Evolutionary conservation across 805 yeast species (phyloP).

Genomic region (Kuraishia hungarica): DNA sequence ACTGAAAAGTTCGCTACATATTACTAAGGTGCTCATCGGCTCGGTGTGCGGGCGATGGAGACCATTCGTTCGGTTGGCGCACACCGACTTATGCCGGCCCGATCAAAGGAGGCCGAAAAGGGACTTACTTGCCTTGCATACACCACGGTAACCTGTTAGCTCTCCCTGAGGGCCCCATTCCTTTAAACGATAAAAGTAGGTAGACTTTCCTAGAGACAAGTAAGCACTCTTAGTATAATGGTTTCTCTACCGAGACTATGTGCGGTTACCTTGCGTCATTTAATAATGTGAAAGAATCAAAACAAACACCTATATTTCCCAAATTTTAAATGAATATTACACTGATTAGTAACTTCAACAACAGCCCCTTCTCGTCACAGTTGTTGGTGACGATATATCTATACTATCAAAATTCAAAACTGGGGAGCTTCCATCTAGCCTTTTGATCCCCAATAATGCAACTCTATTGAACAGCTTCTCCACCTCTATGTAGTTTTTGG

Average conservation of each 20-base stretch:
- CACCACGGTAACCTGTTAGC: no score
- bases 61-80: not conserved
- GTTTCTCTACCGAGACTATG: no score
- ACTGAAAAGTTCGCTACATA: not conserved
- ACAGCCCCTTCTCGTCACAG: not conserved
- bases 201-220: no score
- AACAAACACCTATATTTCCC: not conserved
- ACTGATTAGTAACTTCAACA: not conserved
- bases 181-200: no score
- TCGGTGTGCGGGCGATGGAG: not conserved
- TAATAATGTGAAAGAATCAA: no score
- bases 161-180: no score
- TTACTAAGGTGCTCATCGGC: not conserved
- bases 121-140: no score
- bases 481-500: slow-evolving; percentile 17
- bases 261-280: no score
- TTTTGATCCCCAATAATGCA: slow-evolving; percentile 15
- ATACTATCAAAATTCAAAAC: slow-evolving; percentile 15
- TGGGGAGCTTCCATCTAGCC: slow-evolving; percentile 9
- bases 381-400: slow-evolving; percentile 10
- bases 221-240: no score
- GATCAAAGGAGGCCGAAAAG: not conserved
- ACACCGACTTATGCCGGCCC: not conserved
- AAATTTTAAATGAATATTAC: not conserved
- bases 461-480: slow-evolving; percentile 18